A percentile compares a stretch with the other conserved stretches of the same genome.
Conservation (phyloP, 441 rosid genomes). For the Dalechampia spathulata region DNA sequence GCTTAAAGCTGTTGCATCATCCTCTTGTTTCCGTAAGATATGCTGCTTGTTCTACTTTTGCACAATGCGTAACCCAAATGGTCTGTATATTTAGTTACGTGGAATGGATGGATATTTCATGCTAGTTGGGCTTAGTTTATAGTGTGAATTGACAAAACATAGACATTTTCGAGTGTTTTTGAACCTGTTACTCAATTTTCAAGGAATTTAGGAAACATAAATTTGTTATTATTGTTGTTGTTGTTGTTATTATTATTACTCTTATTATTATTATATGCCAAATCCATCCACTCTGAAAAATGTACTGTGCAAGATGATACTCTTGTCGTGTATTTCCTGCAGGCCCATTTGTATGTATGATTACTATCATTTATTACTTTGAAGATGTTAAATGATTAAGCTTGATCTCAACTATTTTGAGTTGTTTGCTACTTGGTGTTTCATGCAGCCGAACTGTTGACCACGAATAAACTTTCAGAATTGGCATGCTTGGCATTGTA, state of each 20-base stretch:
- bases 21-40: not conserved
- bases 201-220: no score
- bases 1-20: not conserved
- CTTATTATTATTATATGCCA: no score
- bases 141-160: not conserved
- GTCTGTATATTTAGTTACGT: not conserved
- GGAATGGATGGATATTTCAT: not conserved
- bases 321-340: no score
- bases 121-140: not conserved
- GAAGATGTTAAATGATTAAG: no score
- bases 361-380: not conserved
- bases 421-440: slow-evolving; percentile 14
- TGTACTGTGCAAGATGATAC: no score
- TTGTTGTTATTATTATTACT: no score
- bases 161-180: not conserved
- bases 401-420: slow-evolving; percentile 5
- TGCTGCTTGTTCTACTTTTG: no score
- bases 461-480: slow-evolving; percentile 87
- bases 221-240: no score
- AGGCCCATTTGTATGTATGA: no score
- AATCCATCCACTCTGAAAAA: no score
- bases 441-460: slow-evolving; percentile 68
- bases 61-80: no score
- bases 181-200: no score
- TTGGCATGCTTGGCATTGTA: slow-evolving; percentile 93